These are phyloP conservation scores for Botrytis byssoidea DNA, from an alignment of 2,329 filamentous ascomycete genomes.

Conservation along the genomic window DNA sequence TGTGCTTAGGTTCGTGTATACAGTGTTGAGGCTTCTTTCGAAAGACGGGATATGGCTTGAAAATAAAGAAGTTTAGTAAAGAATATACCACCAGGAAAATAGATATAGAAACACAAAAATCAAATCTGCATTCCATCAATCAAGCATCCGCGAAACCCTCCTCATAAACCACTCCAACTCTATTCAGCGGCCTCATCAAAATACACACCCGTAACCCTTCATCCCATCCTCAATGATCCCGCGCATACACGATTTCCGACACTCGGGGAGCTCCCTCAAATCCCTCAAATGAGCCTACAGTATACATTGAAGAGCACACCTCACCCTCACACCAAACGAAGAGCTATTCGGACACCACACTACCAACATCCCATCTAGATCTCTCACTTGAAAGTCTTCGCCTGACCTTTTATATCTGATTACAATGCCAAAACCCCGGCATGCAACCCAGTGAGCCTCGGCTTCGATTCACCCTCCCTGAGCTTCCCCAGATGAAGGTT, in stretches of 20 bases:
- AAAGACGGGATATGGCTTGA: background rate
- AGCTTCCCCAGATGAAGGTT: background rate
- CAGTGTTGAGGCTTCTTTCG: background rate
- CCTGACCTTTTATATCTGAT: background rate
- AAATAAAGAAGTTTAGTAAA: background rate
- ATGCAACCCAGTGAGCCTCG: background rate
- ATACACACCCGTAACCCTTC: background rate
- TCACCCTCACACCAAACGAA: background rate
- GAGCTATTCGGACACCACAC: background rate
- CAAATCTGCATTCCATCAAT: background rate
- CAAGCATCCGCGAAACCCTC: background rate
- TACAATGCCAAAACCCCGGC: background rate
- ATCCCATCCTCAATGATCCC: background rate
- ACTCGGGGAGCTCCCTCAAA: background rate
- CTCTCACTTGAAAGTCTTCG: background rate
- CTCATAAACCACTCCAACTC: accelerated
- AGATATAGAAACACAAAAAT: background rate
- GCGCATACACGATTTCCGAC: background rate
- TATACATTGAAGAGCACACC: background rate
- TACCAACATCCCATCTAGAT: background rate
- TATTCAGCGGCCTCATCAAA: background rate
- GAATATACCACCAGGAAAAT: background rate
- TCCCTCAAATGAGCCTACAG: background rate
- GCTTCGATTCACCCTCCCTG: background rate
- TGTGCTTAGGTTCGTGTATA: background rate